A percentile compares a stretch with the other conserved stretches of the same genome.
These are phyloP conservation scores for Calendula officinalis DNA, from an alignment of 129 eudicot genomes.

Conservation along the genomic window DNA sequence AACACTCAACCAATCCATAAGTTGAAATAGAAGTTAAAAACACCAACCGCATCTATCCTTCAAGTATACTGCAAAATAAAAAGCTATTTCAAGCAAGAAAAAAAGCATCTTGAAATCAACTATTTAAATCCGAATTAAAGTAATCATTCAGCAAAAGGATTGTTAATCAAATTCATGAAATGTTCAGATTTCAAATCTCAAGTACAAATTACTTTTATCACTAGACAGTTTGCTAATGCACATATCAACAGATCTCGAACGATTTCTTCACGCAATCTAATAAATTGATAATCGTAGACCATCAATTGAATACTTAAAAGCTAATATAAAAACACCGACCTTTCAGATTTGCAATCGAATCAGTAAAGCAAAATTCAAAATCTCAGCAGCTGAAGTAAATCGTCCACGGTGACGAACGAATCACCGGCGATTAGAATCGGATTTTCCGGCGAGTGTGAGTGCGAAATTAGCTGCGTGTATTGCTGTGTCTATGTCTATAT, in stretches of 20 bases:
- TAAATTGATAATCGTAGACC: not conserved
- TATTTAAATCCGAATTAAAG: not conserved
- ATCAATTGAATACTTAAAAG: not conserved
- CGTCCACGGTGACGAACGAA: conserved; percentile 9
- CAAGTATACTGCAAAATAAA: not conserved
- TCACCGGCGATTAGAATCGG: conserved; percentile 21
- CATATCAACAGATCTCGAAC: conserved; percentile 24
- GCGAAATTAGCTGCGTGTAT: conserved; percentile 35
- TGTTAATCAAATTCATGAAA: not conserved
- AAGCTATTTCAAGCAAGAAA: not conserved
- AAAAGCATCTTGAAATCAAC: not conserved
- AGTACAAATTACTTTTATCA: not conserved
- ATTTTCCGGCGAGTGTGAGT: conserved; percentile 20
- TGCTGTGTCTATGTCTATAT: conserved; percentile 2
- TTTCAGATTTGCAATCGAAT: conserved; percentile 20
- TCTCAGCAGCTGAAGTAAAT: conserved; percentile 8
- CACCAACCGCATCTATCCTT: conserved; percentile 5
- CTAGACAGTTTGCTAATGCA: not conserved
- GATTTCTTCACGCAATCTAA: conserved; percentile 3
- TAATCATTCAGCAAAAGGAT: not conserved
- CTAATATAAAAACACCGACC: conserved; percentile 8
- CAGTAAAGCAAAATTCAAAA: conserved; percentile 26
- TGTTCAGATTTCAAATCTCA: conserved; percentile 10
- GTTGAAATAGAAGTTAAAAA: not conserved
- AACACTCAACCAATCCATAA: conserved; percentile 17